Evolutionary conservation across 2,329 filamentous ascomycete species (phyloP).

Genomic region (Cladosporium sp.): DNA sequence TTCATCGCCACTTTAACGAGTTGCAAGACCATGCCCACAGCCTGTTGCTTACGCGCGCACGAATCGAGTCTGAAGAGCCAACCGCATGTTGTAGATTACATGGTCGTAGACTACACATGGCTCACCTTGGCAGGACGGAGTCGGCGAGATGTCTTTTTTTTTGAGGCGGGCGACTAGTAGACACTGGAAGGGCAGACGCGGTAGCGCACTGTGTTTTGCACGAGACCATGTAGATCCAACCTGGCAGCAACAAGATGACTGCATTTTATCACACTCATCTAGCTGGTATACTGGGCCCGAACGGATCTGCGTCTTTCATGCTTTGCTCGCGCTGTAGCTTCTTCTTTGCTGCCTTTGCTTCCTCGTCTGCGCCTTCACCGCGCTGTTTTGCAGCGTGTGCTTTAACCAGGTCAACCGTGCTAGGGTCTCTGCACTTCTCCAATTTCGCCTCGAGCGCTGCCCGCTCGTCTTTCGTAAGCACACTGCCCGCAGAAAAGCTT

Average conservation of each 20-base stretch:
- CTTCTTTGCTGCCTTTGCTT: conserved; percentile 45
- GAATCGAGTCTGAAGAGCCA: neutral
- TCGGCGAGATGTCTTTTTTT: neutral
- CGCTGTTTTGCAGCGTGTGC: conserved; percentile 60
- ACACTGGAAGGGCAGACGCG: neutral
- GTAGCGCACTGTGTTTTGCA: neutral
- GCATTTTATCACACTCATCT: neutral
- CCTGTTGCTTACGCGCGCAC: neutral
- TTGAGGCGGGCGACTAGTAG: neutral
- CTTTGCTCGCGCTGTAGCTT: conserved; percentile 46
- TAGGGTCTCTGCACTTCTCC: conserved; percentile 71
- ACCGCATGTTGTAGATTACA: neutral
- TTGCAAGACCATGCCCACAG: neutral
- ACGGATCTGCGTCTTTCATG: conserved; percentile 42
- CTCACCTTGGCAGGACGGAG: neutral
- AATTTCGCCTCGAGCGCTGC: conserved; percentile 62
- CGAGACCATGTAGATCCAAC: neutral
- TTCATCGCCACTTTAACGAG: neutral
- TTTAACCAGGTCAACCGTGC: conserved; percentile 70
- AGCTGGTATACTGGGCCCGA: conserved; percentile 38
- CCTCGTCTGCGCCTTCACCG: conserved; percentile 37
- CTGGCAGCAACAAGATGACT: neutral
- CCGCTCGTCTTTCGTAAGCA: conserved; percentile 36
- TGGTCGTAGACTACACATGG: neutral
- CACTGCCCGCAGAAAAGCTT: conserved; percentile 26